A percentile compares a stretch with the other conserved stretches of the same genome.
phyloP scores from a whole-genome alignment of 1,284 basidiomycete species.

The Grifola frondosa region DNA sequence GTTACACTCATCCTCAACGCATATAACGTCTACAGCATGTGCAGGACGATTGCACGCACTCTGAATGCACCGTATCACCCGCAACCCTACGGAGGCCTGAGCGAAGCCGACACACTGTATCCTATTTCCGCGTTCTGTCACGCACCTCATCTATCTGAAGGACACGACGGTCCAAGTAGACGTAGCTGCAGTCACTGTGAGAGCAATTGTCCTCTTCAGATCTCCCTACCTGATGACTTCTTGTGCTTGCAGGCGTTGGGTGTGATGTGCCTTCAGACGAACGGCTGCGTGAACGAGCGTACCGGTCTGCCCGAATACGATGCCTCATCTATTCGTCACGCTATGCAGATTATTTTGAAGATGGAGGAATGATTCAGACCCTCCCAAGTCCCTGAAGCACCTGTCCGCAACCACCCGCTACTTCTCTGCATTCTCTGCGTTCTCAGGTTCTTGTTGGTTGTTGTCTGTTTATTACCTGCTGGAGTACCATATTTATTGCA shows the following conservation, averaged over 20 bases:
- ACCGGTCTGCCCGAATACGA: constrained; percentile 46
- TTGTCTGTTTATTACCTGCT: too few relatives aligned
- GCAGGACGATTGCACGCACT: constrained; percentile 67
- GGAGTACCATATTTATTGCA: too few relatives aligned
- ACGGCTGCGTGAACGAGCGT: constrained; percentile 21
- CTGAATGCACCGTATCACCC: constrained; percentile 64
- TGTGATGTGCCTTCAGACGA: constrained; percentile 55
- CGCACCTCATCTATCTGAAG: constrained; percentile 80
- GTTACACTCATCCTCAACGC: constrained; percentile 11
- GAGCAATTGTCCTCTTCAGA: constrained; percentile 26
- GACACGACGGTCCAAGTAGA: constrained; percentile 66
- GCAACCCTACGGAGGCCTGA: constrained; percentile 49
- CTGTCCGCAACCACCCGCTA: too few relatives aligned
- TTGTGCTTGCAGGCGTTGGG: constrained; percentile 49
- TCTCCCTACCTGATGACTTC: constrained; percentile 10
- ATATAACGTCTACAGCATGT: neutral
- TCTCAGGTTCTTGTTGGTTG: too few relatives aligned
- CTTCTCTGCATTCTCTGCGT: too few relatives aligned
- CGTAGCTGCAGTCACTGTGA: constrained; percentile 56
- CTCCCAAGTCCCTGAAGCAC: too few relatives aligned
- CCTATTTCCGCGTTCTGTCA: constrained; percentile 76
- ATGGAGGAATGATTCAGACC: constrained; percentile 17
- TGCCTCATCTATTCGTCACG: constrained; percentile 47
- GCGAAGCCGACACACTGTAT: constrained; percentile 58
- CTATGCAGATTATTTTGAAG: constrained; percentile 47